Base-by-base conservation (phyloP, 2,329 filamentous ascomycete genomes). In the Leptographium flavum region DNA sequence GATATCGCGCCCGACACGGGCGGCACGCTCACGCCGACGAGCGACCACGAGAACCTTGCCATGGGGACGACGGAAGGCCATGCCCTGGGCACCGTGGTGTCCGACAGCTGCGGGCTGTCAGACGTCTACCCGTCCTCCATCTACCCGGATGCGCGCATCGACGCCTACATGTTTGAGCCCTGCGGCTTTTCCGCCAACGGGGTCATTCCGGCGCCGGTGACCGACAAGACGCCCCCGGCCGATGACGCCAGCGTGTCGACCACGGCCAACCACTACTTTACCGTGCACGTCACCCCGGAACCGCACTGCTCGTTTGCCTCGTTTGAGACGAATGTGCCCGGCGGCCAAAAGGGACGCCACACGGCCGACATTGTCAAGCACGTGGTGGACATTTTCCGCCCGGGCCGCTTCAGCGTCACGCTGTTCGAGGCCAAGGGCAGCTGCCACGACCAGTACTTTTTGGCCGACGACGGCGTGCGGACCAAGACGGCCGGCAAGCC, bases 111-210 rank as follows among this genome's bases (percentile, higher is more conserved):
- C 62, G 92, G 92, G 42, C 74, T 98, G 40, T 82, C 87, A 17
- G 81, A 87, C 50, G 80, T 98, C 49, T 98, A 96, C 57, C 83
- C 92, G 5, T 79, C 77, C 38, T 79, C 79, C 48, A 81, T 83
- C 62, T 96, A 94, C 59, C 88, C 92, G 0, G 90, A 95, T 55
- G 84, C 92, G 21, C 83, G 86, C 48, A 86, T 98, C 53, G 92
- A 98, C 55, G 87, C 92, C 21, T 98, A 96, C 62, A 76, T 95
- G 45, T 98, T 98, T 69, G 87, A 84, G 1, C 92, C 92, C 0
- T 98, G 92, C 58, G 92, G 92, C 47, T 98, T 94, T 65, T 95
- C 88, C 7, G 92, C 92, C 61, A 98, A 98, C 58, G 92, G 87
- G 44, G 88, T 98, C 19, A 76, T 98, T 36, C 92, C 92, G 7